Conservation (phyloP, 2,329 filamentous ascomycete genomes). For the Calonectria hongkongensis region DNA sequence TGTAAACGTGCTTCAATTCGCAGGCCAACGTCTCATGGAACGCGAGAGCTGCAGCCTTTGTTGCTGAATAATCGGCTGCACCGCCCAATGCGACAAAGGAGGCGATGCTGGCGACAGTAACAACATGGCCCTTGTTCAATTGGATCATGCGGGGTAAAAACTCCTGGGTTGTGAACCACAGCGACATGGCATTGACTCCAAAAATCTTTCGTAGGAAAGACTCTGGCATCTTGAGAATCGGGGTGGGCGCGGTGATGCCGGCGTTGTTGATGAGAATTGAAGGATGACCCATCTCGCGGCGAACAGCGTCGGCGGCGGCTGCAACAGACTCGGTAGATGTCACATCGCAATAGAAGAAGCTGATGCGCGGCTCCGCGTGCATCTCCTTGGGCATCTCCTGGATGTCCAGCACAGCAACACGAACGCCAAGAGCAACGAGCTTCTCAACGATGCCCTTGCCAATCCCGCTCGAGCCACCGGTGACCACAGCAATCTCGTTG, state of each 20-base stretch:
- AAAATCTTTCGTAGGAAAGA: slow-evolving; percentile 78
- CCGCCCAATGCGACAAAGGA: slow-evolving; percentile 75
- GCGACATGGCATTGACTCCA: slow-evolving; percentile 79
- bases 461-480: slow-evolving; percentile 66
- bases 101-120: slow-evolving; percentile 81
- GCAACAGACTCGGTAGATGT: slow-evolving; percentile 66
- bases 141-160: slow-evolving; percentile 80
- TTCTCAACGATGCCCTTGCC: slow-evolving; percentile 60
- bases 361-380: slow-evolving; percentile 48
- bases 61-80: slow-evolving; percentile 79
- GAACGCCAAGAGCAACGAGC: slow-evolving; percentile 67
- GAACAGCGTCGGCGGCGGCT: slow-evolving; percentile 62
- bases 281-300: slow-evolving; percentile 72
- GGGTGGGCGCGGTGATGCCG: slow-evolving; percentile 75
- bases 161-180: slow-evolving; percentile 78
- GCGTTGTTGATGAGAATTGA: slow-evolving; percentile 84
- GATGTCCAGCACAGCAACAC: slow-evolving; percentile 82
- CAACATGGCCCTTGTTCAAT: slow-evolving; percentile 81
- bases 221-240: slow-evolving; percentile 74
- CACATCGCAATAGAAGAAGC: slow-evolving; percentile 63
- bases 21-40: slow-evolving; percentile 79
- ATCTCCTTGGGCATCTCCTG: slow-evolving; percentile 54
- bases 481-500: slow-evolving; percentile 65
- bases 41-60: slow-evolving; percentile 78
- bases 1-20: slow-evolving; percentile 75